phyloP scores from a whole-genome alignment of 2,329 filamentous ascomycete genomes.

The Calonectria montana region DNA sequence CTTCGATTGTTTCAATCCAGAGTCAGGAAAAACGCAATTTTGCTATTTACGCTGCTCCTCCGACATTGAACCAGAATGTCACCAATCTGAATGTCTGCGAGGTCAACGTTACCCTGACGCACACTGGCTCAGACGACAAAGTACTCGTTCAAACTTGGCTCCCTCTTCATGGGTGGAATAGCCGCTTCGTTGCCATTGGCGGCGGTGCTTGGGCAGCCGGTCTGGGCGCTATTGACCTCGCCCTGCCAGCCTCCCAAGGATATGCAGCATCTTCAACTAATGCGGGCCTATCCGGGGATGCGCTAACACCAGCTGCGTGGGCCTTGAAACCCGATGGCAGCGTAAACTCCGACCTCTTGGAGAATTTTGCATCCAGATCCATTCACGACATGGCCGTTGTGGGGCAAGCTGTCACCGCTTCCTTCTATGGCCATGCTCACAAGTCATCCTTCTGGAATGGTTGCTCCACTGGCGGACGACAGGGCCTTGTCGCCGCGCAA shows the following conservation, averaged over 20 bases:
- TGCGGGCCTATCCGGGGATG: slow-evolving; percentile 30
- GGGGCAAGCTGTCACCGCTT: slow-evolving; percentile 59
- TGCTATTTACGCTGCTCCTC: not conserved
- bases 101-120: slow-evolving; percentile 43
- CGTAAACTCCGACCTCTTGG: slow-evolving; percentile 8
- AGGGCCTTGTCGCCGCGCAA: slow-evolving; percentile 64
- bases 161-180: slow-evolving; percentile 43
- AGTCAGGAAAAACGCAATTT: not conserved
- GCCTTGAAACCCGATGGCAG: slow-evolving; percentile 19
- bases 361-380: slow-evolving; percentile 49
- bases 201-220: slow-evolving; percentile 46
- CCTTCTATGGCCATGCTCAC: slow-evolving; percentile 52
- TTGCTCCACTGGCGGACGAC: slow-evolving; percentile 65
- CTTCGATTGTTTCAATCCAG: not conserved
- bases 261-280: slow-evolving; percentile 39
- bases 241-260: slow-evolving; percentile 13
- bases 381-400: slow-evolving; percentile 60
- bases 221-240: not conserved
- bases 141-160: slow-evolving; percentile 42
- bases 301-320: slow-evolving; percentile 21
- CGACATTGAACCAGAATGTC: not conserved
- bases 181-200: slow-evolving; percentile 43
- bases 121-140: slow-evolving; percentile 35
- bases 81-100: slow-evolving; percentile 38
- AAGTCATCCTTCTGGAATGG: slow-evolving; percentile 57